phyloP scores from a whole-genome alignment of 768 basidiomycete species.

The Boletus edulis region DNA sequence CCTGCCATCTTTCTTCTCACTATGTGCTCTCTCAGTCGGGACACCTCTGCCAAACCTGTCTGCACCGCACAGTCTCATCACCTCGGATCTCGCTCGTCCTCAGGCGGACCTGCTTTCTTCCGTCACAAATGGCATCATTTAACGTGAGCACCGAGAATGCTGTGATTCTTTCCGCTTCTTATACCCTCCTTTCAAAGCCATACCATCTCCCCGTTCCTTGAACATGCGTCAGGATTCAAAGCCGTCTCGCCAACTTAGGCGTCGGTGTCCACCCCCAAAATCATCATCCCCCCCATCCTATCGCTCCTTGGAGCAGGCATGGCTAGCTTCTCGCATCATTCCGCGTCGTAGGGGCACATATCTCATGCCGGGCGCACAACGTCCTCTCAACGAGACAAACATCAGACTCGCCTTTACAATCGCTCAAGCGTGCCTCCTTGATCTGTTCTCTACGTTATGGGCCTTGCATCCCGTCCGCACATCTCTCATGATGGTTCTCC shows the following conservation, averaged over 20 bases:
- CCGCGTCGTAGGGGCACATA: slow-evolving; percentile 42
- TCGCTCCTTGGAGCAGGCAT: slow-evolving; percentile 41
- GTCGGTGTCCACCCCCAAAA: slow-evolving; percentile 13
- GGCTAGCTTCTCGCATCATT: slow-evolving; percentile 56
- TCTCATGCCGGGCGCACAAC: slow-evolving; percentile 67
- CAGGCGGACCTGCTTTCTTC: slow-evolving; percentile 24
- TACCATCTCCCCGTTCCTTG: slow-evolving; percentile 13
- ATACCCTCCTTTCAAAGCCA: slow-evolving; percentile 25
- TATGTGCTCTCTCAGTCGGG: slow-evolving; percentile 23
- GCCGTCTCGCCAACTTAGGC: slow-evolving; percentile 20
- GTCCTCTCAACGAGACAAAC: slow-evolving; percentile 58
- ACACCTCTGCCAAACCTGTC: slow-evolving; percentile 34
- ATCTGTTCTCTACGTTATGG: slow-evolving; percentile 52
- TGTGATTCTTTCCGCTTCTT: slow-evolving; percentile 30
- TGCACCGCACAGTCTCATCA: slow-evolving; percentile 27
- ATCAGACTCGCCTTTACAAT: slow-evolving; percentile 55
- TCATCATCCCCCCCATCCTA: background rate
- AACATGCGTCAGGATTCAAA: slow-evolving; percentile 27
- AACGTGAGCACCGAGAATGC: slow-evolving; percentile 34
- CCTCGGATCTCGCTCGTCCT: slow-evolving; percentile 33
- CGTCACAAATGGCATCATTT: slow-evolving; percentile 16
- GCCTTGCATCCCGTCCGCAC: slow-evolving; percentile 66
- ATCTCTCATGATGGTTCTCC: slow-evolving; percentile 66
- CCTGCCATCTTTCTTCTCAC: slow-evolving; percentile 23
- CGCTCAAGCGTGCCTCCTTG: slow-evolving; percentile 49